Base-by-base conservation (phyloP, 495 filamentous ascomycete species). In the Letharia columbiana region DNA sequence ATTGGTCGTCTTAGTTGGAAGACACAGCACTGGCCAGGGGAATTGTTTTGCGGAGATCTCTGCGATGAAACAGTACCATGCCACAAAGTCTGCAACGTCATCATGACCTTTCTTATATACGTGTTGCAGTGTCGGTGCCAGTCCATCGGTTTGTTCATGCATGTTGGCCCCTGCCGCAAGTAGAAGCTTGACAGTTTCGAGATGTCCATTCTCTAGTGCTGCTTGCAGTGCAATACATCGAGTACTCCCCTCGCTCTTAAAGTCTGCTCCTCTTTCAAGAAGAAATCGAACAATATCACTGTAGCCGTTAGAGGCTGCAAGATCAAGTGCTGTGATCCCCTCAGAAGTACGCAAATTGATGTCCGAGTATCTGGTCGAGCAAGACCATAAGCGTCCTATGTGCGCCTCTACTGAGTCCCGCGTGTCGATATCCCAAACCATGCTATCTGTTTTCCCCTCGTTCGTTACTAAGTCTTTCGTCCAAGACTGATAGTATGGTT, bases 181-280 rank as follows among this genome's bases (percentile, higher is more conserved):
- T 33, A 64, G 62, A 56, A 64, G 45, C 62, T 41, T 50, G 40
- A 64, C 45, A 20, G 40, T 62, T 20, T 37, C 61, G 39, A 62
- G 9, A 54, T 67, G 61, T 28, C 66, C 66, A 15, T 57, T 54
- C 20, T 28, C 31, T 47, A 61, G 42, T 31, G 66, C 66, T 47
- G 44, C 52, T 35, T 56, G 52, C 28, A 67, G 23, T 20, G 66
- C 23, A 52, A 49, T 65, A 47, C 42, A 54, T 39, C 47, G 56
- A 39, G 18, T 23, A 28, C 2, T 20, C 20, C 61, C 62, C 37
- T 52, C 58, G 9, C 39, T 20, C 37, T 67, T 23, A 35, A 66
- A 20, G 33, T 65, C 42, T 13, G 61, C 66, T 12, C 66, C 41
- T 15, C 41, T 44, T 15, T 44, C 41, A 44, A 44, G 41, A 13